These are phyloP conservation scores for Pleurotus tuoliensis DNA, from an alignment of 768 basidiomycete genomes.

Conservation along the genomic window DNA sequence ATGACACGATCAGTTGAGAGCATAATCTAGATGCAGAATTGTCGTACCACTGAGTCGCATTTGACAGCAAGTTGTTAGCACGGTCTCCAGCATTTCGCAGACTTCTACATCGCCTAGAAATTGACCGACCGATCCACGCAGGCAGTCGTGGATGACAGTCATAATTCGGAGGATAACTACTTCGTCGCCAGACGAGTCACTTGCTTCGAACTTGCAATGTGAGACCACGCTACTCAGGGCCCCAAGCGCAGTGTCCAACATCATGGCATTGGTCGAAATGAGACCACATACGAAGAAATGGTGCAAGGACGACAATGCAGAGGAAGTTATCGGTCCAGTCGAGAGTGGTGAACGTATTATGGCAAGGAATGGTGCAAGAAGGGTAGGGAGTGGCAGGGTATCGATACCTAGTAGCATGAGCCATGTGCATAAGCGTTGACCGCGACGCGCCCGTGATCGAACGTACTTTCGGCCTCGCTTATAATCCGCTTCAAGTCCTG, in stretches of 20 bases:
- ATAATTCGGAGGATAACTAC: slow-evolving; percentile 91
- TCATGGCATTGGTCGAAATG: slow-evolving; percentile 52
- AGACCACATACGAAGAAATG: slow-evolving; percentile 81
- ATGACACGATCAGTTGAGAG: not conserved
- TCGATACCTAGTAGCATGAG: slow-evolving; percentile 47
- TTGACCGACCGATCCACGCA: slow-evolving; percentile 66
- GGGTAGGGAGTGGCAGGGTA: slow-evolving; percentile 49
- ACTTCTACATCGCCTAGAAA: slow-evolving; percentile 88
- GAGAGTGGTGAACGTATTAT: slow-evolving; percentile 92
- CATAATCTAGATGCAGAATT: not conserved
- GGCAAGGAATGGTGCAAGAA: slow-evolving; percentile 88
- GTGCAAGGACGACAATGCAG: slow-evolving; percentile 84
- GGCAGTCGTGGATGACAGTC: slow-evolving; percentile 80
- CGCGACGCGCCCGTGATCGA: not conserved
- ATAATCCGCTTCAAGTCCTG: slow-evolving; percentile 77
- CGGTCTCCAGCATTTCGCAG: slow-evolving; percentile 98
- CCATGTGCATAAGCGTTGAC: not conserved
- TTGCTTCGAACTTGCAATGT: slow-evolving; percentile 97
- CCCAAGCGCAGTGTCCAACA: slow-evolving; percentile 63
- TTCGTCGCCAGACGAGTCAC: slow-evolving; percentile 96
- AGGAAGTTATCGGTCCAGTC: slow-evolving; percentile 96
- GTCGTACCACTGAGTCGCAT: slow-evolving; percentile 91
- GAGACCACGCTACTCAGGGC: slow-evolving; percentile 88
- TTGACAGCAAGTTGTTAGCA: slow-evolving; percentile 94
- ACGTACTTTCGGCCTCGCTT: slow-evolving; percentile 62